phyloP scores from a whole-genome alignment of 139 green algal species.

The Chlamydomonas incerta region DNA sequence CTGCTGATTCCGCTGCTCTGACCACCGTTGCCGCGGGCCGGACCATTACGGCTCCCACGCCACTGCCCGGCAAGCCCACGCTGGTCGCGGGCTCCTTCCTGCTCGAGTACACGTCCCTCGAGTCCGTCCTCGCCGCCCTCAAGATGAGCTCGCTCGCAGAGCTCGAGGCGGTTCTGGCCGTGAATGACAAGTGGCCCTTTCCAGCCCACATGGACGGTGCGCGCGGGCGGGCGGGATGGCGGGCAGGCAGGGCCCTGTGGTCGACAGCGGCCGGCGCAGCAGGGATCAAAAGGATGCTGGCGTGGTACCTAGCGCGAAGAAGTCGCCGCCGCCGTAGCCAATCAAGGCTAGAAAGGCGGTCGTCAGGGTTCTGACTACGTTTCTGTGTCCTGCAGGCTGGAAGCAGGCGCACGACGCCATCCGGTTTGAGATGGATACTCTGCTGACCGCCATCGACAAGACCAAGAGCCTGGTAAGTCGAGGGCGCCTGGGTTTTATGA shows the following conservation, averaged over 20 bases:
- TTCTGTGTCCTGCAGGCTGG: neutral
- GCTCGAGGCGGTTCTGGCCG: neutral
- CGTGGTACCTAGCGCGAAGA: no score
- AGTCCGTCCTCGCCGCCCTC: neutral
- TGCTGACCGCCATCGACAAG: neutral
- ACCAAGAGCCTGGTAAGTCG: neutral
- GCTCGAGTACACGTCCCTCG: neutral
- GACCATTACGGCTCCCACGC: neutral
- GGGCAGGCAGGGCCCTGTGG: no score
- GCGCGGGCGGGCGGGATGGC: no score
- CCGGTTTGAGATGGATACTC: conserved; percentile 4
- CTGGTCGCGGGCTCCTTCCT: neutral
- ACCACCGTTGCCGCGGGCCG: no score
- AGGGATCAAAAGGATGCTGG: no score
- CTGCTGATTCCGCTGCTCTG: no score
- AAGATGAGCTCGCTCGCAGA: neutral
- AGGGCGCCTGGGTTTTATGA: neutral
- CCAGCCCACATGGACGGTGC: neutral
- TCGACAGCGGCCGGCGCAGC: no score
- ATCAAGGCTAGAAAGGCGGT: neutral
- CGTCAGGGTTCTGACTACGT: neutral
- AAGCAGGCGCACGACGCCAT: conserved; percentile 28
- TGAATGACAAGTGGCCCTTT: neutral
- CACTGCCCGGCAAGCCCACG: neutral
- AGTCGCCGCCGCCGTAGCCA: no score